Conservation (phyloP, 2,329 filamentous ascomycete species). For the Sporothrix mexicana region DNA sequence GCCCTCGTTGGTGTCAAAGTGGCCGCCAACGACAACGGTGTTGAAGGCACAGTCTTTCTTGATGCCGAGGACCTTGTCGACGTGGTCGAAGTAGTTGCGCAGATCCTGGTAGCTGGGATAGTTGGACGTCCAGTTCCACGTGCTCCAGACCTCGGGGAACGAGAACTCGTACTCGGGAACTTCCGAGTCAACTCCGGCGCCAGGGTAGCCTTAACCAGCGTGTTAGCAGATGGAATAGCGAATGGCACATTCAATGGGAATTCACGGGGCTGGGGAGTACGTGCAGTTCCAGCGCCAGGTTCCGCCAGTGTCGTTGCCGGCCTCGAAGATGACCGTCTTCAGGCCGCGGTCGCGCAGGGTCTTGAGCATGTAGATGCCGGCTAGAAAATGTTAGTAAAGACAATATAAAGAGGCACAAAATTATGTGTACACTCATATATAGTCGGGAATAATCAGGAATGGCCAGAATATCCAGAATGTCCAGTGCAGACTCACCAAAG, state of each 20-base stretch:
- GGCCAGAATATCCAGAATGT: background rate
- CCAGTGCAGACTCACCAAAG: constrained; percentile 44
- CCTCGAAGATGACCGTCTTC: constrained; percentile 58
- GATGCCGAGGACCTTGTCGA: constrained; percentile 60
- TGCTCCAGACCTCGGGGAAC: constrained; percentile 57
- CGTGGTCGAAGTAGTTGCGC: constrained; percentile 63
- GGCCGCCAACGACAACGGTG: constrained; percentile 58
- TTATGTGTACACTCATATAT: background rate
- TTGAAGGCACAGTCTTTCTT: constrained; percentile 64
- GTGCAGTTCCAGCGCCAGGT: constrained; percentile 64
- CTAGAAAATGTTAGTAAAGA: constrained; percentile 36
- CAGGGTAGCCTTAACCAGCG: too few relatives aligned
- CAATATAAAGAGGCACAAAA: background rate
- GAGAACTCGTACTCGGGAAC: constrained; percentile 61
- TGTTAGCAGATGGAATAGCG: too few relatives aligned
- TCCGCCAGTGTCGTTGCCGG: constrained; percentile 57
- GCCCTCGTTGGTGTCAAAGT: constrained; percentile 54
- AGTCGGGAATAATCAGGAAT: background rate
- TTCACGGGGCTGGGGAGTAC: too few relatives aligned
- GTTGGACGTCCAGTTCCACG: constrained; percentile 62
- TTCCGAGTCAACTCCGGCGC: constrained; percentile 60
- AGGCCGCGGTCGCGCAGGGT: constrained; percentile 57
- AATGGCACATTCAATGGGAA: too few relatives aligned
- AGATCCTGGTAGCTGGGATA: constrained; percentile 61
- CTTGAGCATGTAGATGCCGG: constrained; percentile 59